Evolutionary conservation across 768 basidiomycete genomes (phyloP).

Genomic region (Russula vinacea): DNA sequence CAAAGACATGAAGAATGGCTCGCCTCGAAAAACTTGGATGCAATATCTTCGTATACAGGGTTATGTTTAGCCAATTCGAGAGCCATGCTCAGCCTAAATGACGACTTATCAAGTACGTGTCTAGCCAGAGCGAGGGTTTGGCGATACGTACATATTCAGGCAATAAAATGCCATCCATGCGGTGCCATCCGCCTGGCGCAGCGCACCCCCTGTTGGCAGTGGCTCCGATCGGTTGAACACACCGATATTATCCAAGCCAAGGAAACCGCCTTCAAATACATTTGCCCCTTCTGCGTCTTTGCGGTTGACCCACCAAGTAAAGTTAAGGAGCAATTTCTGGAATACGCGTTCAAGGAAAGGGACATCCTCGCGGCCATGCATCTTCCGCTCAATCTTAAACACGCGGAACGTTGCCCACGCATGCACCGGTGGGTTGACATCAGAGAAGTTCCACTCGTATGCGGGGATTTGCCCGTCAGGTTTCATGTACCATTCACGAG

Average conservation of each 20-base stretch:
- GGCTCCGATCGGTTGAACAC: slow-evolving; percentile 98
- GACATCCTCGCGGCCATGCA: slow-evolving; percentile 86
- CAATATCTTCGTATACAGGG: slow-evolving; percentile 96
- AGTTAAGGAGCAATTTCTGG: slow-evolving; percentile 94
- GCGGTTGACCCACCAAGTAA: slow-evolving; percentile 99
- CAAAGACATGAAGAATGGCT: slow-evolving; percentile 16
- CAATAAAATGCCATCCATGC: slow-evolving; percentile 99
- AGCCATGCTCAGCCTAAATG: slow-evolving; percentile 85
- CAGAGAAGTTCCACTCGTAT: slow-evolving; percentile 99
- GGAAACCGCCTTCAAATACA: slow-evolving; percentile 97
- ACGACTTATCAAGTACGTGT: slow-evolving; percentile 15
- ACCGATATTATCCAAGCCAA: slow-evolving; percentile 97
- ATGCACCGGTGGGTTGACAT: slow-evolving; percentile 98
- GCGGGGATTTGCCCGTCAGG: slow-evolving; percentile 98
- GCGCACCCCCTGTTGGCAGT: slow-evolving; percentile 85
- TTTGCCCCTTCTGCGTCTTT: slow-evolving; percentile 94
- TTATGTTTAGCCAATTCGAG: slow-evolving; percentile 98
- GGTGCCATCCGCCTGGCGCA: slow-evolving; percentile 97
- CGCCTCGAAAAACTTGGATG: slow-evolving; percentile 95
- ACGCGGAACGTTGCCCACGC: slow-evolving; percentile 99
- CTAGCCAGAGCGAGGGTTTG: neutral
- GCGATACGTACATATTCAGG: slow-evolving; percentile 76
- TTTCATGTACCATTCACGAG: slow-evolving; percentile 99
- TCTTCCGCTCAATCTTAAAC: slow-evolving; percentile 98
- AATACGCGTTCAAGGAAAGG: slow-evolving; percentile 95